Evolutionary conservation across 352 stramenopile species (phyloP).

Genomic region (Globisporangium middletonii): DNA sequence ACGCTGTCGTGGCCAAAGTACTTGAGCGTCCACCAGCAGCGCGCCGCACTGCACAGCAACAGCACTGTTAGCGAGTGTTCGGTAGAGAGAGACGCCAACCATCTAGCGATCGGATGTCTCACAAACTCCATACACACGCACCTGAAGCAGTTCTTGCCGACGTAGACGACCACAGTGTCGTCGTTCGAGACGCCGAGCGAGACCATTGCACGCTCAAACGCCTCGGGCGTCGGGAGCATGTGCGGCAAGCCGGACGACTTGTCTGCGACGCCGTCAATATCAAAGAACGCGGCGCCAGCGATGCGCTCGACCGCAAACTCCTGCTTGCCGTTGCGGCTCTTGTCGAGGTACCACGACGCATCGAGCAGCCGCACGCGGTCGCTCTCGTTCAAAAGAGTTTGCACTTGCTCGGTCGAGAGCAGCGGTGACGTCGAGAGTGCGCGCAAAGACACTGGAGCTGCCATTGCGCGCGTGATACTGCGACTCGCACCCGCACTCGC

Average conservation of each 20-base stretch:
- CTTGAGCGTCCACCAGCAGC: conserved; percentile 89
- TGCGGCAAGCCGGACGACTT: conserved; percentile 68
- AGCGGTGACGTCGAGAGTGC: conserved; percentile 28
- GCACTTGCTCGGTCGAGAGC: conserved; percentile 47
- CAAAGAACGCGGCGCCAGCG: conserved; percentile 86
- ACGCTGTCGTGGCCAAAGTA: conserved; percentile 86
- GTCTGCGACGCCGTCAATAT: conserved; percentile 87
- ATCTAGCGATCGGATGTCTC: not conserved
- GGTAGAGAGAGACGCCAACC: too few species aligned
- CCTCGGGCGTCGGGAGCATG: conserved; percentile 69
- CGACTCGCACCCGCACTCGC: too few species aligned
- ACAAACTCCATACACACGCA: conserved; percentile 11
- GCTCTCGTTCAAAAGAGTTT: conserved; percentile 22
- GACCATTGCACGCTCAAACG: conserved; percentile 62
- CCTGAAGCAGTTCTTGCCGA: conserved; percentile 77
- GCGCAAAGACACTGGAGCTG: conserved; percentile 4
- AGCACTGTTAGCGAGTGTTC: not conserved
- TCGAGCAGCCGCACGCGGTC: conserved; percentile 61
- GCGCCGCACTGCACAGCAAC: conserved; percentile 37
- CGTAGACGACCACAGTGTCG: conserved; percentile 77
- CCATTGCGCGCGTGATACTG: conserved; percentile 1
- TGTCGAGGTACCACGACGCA: conserved; percentile 80
- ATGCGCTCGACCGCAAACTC: conserved; percentile 66
- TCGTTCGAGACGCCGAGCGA: conserved; percentile 64
- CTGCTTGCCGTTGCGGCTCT: conserved; percentile 49